These are phyloP conservation scores for Tephrocybe sp. DNA, from an alignment of 768 basidiomycete species.

Conservation along the genomic window DNA sequence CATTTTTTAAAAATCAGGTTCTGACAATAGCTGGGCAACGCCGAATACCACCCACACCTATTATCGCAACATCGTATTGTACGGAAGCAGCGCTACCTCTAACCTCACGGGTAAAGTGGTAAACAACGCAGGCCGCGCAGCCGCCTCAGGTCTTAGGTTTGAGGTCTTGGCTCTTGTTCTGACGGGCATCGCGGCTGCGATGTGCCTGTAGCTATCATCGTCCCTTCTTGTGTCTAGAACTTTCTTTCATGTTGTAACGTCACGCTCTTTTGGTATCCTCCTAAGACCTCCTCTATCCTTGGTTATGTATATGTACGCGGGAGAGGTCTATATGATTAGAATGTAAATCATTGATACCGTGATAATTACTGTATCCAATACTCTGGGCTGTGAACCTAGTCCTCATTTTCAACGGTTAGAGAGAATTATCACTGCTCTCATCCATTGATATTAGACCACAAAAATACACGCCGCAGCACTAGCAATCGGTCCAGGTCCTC, in stretches of 20 bases:
- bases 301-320: not conserved
- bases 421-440: too few species aligned
- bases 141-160: not conserved
- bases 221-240: not conserved
- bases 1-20: constrained; percentile 42
- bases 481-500: too few species aligned
- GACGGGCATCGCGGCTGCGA: constrained; percentile 4
- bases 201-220: constrained; percentile 3
- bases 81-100: constrained; percentile 54
- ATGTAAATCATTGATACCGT: too few species aligned
- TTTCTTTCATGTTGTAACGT: not conserved
- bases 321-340: too few species aligned
- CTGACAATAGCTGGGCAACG: constrained; percentile 73
- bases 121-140: constrained; percentile 18
- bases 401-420: too few species aligned
- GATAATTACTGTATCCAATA: too few species aligned
- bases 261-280: too few species aligned
- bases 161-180: not conserved
- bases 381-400: too few species aligned
- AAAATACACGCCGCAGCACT: too few species aligned
- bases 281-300: too few species aligned
- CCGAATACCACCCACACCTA: constrained; percentile 68
- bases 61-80: constrained; percentile 74
- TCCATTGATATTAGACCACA: too few species aligned
- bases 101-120: constrained; percentile 39